Conservation (phyloP, 345 rosid genomes). For the Rhodamnia rubescens region DNA sequence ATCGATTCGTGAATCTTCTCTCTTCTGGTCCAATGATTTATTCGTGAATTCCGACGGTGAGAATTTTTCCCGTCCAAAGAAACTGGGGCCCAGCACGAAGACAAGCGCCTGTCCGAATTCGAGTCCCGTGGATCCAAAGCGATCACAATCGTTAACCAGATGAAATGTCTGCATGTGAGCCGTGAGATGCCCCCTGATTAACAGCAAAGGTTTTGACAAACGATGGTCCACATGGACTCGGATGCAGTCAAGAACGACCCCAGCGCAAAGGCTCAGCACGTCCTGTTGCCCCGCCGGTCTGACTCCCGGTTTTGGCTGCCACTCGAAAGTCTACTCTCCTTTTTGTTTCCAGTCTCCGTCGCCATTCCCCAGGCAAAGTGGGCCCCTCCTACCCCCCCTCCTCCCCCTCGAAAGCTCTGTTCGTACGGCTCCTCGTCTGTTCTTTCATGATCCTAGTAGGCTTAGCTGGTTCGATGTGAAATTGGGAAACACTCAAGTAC, state of each 20-base stretch:
- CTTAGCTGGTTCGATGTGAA: background rate
- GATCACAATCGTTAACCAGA: background rate
- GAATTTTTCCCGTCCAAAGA: no score
- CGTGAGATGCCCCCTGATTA: background rate
- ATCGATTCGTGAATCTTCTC: no score
- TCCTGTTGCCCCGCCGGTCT: constrained; percentile 15
- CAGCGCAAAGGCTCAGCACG: constrained; percentile 30
- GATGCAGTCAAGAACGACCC: constrained; percentile 4
- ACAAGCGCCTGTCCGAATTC: rapidly evolving
- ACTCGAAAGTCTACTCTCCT: constrained; percentile 41
- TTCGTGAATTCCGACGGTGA: no score
- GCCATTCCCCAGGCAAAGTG: background rate
- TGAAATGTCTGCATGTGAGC: background rate
- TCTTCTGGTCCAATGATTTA: no score
- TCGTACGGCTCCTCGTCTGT: background rate
- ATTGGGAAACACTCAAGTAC: background rate
- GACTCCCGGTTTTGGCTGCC: constrained; percentile 21
- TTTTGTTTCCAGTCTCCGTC: constrained; percentile 3
- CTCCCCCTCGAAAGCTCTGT: background rate
- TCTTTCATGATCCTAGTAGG: background rate
- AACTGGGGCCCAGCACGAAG: background rate
- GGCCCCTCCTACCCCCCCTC: background rate
- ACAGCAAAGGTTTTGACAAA: no score
- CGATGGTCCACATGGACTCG: background rate
- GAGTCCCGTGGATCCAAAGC: background rate